Base-by-base conservation (phyloP, 1,284 basidiomycete species). In the Stereum hirsutum region DNA sequence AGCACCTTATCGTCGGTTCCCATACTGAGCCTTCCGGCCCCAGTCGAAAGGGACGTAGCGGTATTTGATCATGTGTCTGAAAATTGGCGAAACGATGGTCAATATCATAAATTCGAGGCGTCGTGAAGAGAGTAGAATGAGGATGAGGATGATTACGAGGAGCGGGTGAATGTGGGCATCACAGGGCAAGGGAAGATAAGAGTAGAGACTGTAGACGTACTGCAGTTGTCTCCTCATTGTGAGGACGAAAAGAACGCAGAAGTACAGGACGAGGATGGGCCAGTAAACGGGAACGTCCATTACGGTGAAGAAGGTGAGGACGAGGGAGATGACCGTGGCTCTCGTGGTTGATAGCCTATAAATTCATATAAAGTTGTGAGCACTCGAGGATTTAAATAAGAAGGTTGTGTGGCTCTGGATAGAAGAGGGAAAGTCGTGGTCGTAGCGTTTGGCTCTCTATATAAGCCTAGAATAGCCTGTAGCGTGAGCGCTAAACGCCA, bases 221-320 rank as follows among this genome's bases (percentile, higher is more conserved):
- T 88, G 89, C 57, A 95, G 91, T 66, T 94, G 91, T 52, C 90
- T 72, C 50, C 91, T 75, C 91, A 95, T 94, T 12, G 91, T 94
- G 52, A 95, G 68, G 19, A 84, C 76, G 58, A 94, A 92, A 38
- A 94, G 72, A 41, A 89, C 80, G 61, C 84, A 81, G 70, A 93
- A 92, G 69, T 96, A 96, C 54, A 97, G 72, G 53, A 98, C 81
- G 38, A 96, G 75, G 63, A 98, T 96, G 10, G 93, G 93, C 92
- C 95, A 98, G 66, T 96, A 98, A 19, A 99, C 95, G 10, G 95
- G 95, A 15, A 98, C 85, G 60, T 98, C 93, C 54, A 95, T 95
- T 30, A 78, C 61, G 38, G 83, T 75, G 23, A 85, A 93, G 47
- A 83, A 66, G 4, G 93, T 90, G 60, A 85, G 84, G 42, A 85